Percentiles rank a stretch among this genome's conserved stretches.
phyloP scores from a whole-genome alignment of 805 yeast species.

The Lipomyces spencermartinsiae region DNA sequence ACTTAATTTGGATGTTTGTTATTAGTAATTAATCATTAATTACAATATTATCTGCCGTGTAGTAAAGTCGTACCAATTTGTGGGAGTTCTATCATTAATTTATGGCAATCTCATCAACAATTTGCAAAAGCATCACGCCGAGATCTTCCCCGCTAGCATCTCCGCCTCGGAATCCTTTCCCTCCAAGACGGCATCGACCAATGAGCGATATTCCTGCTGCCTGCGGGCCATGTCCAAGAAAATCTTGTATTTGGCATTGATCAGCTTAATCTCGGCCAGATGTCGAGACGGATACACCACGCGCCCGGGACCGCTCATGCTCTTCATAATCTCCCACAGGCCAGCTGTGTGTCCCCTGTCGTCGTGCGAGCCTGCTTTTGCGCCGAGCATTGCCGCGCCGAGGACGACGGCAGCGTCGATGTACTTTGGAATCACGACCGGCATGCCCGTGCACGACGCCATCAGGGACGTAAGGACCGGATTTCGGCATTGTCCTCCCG shows the following conservation, averaged over 20 bases:
- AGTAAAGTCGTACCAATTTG: background rate
- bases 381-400: slow-evolving; percentile 94
- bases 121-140: background rate
- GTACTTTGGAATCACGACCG: slow-evolving; percentile 90
- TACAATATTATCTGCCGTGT: background rate
- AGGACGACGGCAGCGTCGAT: slow-evolving; percentile 97
- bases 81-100: background rate
- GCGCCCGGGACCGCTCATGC: slow-evolving; percentile 81
- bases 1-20: background rate
- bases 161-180: slow-evolving; percentile 11
- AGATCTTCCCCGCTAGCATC: background rate
- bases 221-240: slow-evolving; percentile 86
- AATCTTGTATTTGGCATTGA: slow-evolving; percentile 80
- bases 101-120: background rate
- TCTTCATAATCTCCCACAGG: slow-evolving; percentile 87
- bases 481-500: slow-evolving; percentile 97
- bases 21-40: background rate
- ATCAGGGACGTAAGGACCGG: slow-evolving; percentile 84
- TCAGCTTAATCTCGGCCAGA: slow-evolving; percentile 71
- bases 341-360: slow-evolving; percentile 40
- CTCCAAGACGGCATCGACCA: slow-evolving; percentile 57
- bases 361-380: slow-evolving; percentile 80
- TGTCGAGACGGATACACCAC: slow-evolving; percentile 70
- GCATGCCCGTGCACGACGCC: slow-evolving; percentile 91
- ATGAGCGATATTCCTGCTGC: slow-evolving; percentile 75